Percentiles rank a stretch among this genome's conserved stretches.
Evolutionary conservation across 164 flowering plant genomes (phyloP).

Genomic region (Protea cynaroides): DNA sequence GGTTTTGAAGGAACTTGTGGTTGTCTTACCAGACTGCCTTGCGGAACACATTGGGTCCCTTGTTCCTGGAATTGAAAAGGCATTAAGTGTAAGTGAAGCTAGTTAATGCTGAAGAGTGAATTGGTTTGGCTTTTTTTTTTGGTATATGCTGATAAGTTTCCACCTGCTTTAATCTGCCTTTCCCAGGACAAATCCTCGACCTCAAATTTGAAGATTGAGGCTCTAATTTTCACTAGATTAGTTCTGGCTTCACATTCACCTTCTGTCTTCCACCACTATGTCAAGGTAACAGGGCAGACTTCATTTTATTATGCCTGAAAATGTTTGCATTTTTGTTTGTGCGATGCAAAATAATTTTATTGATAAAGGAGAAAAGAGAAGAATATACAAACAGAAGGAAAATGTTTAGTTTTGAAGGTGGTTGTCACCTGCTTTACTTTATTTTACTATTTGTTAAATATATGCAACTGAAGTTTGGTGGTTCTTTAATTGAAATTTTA

Average conservation of each 20-base stretch:
- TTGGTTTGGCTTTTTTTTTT: background rate
- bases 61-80: constrained; percentile 90
- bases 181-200: constrained; percentile 85
- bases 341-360: too few species aligned
- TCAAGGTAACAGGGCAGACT: constrained; percentile 47
- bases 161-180: background rate
- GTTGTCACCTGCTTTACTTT: too few species aligned
- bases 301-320: background rate
- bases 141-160: background rate
- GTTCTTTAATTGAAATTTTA: too few species aligned
- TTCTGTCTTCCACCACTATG: constrained; percentile 80
- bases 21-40: constrained; percentile 93
- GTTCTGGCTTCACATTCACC: constrained; percentile 96
- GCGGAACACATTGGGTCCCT: constrained; percentile 93
- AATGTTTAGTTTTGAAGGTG: too few species aligned
- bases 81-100: constrained; percentile 60
- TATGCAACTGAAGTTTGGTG: too few species aligned
- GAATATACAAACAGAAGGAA: too few species aligned
- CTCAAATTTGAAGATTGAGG: constrained; percentile 93
- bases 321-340: too few species aligned
- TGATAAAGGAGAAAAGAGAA: too few species aligned
- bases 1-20: constrained; percentile 89
- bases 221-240: constrained; percentile 85
- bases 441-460: too few species aligned
- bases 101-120: background rate